A percentile compares a stretch with the other conserved stretches of the same genome.
Conservation (phyloP, 2,329 filamentous ascomycete genomes). For the Botrytis elliptica region DNA sequence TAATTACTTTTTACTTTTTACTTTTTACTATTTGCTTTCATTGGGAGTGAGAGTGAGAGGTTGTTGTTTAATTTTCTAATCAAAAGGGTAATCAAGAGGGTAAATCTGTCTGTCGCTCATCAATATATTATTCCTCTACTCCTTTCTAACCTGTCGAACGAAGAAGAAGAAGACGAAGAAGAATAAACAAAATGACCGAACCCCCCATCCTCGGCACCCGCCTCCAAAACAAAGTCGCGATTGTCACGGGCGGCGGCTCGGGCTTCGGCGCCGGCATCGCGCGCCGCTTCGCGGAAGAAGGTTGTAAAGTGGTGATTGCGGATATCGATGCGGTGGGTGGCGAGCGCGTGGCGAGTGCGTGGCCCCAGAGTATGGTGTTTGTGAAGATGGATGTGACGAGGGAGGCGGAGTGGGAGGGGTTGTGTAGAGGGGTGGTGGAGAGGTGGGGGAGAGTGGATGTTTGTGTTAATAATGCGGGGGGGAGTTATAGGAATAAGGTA, state of each 20-base stretch:
- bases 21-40: not conserved
- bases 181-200: constrained; percentile 24
- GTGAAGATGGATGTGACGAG: constrained; percentile 51
- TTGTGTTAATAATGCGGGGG: constrained; percentile 62
- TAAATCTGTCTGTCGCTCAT: not conserved
- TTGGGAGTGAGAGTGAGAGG: not conserved
- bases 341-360: constrained; percentile 45
- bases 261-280: constrained; percentile 65
- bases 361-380: constrained; percentile 41
- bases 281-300: constrained; percentile 57
- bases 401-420: constrained; percentile 51
- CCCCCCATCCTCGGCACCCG: constrained; percentile 36
- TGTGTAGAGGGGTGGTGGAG: constrained; percentile 48
- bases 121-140: not conserved
- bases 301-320: constrained; percentile 59
- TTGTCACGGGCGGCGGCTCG: constrained; percentile 59
- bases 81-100: too few species aligned
- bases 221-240: constrained; percentile 54
- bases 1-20: too few species aligned
- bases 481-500: constrained; percentile 56
- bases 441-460: constrained; percentile 55
- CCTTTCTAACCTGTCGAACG: not conserved
- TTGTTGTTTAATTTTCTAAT: not conserved
- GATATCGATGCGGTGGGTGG: constrained; percentile 58
- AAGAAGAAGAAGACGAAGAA: too few species aligned